phyloP scores from a whole-genome alignment of 306 rosid genomes.

The Quercus rubra region DNA sequence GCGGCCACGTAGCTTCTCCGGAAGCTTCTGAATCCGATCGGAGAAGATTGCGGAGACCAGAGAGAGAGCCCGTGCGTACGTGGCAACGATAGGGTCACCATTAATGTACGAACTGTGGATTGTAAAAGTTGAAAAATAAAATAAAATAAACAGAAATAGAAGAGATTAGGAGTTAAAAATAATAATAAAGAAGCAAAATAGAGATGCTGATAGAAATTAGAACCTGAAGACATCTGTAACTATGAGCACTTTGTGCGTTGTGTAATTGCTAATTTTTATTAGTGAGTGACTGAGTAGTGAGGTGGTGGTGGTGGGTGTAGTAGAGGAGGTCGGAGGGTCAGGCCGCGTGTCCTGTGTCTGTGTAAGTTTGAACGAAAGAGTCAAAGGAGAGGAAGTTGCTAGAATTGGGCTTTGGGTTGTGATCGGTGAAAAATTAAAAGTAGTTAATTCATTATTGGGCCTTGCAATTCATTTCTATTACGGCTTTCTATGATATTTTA shows the following conservation, averaged over 20 bases:
- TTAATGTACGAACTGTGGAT: constrained; percentile 45
- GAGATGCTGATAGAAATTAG: no score
- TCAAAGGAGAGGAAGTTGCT: neutral
- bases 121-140: neutral
- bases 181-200: neutral
- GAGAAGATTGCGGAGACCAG: constrained; percentile 39
- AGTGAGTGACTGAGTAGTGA: no score
- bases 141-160: constrained; percentile 9
- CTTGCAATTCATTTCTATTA: no score
- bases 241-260: neutral
- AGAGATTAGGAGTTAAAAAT: constrained; percentile 8
- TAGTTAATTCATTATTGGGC: no score
- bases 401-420: neutral
- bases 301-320: constrained; percentile 1
- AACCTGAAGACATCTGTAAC: constrained; percentile 37
- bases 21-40: constrained; percentile 39
- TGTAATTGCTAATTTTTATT: no score
- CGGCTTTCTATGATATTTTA: no score
- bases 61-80: constrained; percentile 50
- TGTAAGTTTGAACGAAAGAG: neutral
- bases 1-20: constrained; percentile 60
- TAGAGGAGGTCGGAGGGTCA: constrained; percentile 45
- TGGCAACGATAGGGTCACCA: constrained; percentile 52
- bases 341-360: neutral
- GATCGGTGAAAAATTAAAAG: no score